phyloP scores from a whole-genome alignment of 129 eudicot species.

The Saussurea involucrata region DNA sequence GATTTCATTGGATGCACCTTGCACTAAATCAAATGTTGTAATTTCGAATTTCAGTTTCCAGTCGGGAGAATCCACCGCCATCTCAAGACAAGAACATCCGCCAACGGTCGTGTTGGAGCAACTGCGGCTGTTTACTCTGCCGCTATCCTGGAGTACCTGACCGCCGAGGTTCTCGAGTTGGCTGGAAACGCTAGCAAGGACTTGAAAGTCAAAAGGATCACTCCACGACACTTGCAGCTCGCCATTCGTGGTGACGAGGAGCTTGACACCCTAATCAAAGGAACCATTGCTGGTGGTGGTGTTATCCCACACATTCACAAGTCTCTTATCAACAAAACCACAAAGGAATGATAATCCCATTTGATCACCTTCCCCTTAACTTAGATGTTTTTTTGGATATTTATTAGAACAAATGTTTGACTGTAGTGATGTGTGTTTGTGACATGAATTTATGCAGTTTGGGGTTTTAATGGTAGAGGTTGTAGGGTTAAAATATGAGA shows the following conservation, averaged over 20 bases:
- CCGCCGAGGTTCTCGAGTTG: constrained; percentile 67
- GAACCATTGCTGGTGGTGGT: constrained; percentile 84
- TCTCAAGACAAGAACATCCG: constrained; percentile 52
- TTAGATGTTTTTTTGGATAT: neutral
- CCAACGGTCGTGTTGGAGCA: constrained; percentile 68
- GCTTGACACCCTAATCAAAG: constrained; percentile 71
- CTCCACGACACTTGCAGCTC: constrained; percentile 72
- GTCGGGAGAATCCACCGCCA: constrained; percentile 76
- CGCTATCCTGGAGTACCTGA: constrained; percentile 67
- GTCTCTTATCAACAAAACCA: constrained; percentile 70
- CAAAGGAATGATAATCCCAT: constrained; percentile 45
- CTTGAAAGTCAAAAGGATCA: constrained; percentile 71
- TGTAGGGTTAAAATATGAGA: constrained; percentile 11
- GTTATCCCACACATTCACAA: constrained; percentile 83
- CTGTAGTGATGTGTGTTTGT: constrained; percentile 4
- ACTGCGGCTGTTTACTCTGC: constrained; percentile 79
- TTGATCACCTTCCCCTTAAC: neutral
- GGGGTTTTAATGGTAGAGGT: neutral
- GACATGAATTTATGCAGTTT: neutral
- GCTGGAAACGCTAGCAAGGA: constrained; percentile 74
- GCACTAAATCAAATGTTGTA: neutral
- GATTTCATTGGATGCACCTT: too few relatives aligned
- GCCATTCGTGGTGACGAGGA: constrained; percentile 79
- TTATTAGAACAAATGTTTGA: neutral
- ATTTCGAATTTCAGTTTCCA: constrained; percentile 38